Evolutionary conservation across 805 yeast genomes (phyloP).

Genomic region (Priceomyces medius): DNA sequence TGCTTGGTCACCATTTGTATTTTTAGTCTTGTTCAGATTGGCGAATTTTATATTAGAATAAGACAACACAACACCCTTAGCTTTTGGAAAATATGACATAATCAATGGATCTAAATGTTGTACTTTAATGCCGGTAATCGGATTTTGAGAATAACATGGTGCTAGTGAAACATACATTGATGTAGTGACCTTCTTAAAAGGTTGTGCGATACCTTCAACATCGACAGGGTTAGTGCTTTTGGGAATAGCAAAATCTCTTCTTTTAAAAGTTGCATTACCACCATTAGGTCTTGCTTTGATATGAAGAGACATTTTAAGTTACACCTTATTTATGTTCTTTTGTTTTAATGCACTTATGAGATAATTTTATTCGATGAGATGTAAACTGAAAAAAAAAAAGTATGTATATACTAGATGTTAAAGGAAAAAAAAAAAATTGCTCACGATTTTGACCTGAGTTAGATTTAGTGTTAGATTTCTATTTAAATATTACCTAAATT

Average conservation of each 20-base stretch:
- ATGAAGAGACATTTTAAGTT: constrained; percentile 3
- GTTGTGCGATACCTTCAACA: constrained; percentile 55
- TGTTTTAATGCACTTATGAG: background rate
- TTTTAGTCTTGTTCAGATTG: constrained; percentile 38
- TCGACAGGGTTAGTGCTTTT: constrained; percentile 38
- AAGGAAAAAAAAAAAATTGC: constrained; percentile 1
- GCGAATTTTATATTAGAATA: constrained; percentile 63
- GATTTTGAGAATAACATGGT: constrained; percentile 68
- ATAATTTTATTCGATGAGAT: constrained; percentile 6
- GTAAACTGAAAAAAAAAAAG: constrained; percentile 1
- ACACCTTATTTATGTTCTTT: background rate
- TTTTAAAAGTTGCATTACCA: constrained; percentile 10
- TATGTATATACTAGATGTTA: background rate
- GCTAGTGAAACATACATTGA: constrained; percentile 82
- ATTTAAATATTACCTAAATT: constrained; percentile 8
- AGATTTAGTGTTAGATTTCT: too few species aligned
- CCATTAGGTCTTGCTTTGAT: background rate
- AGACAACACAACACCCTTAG: constrained; percentile 81
- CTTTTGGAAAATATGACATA: constrained; percentile 73
- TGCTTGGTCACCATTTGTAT: constrained; percentile 38
- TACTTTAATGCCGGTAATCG: constrained; percentile 73
- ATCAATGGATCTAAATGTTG: constrained; percentile 90
- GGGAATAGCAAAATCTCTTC: constrained; percentile 17
- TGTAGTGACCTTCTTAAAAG: constrained; percentile 63
- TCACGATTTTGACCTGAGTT: too few species aligned